Base-by-base conservation (phyloP, 176 grass and related monocot genomes). In the Miscanthus lutarioriparius region DNA sequence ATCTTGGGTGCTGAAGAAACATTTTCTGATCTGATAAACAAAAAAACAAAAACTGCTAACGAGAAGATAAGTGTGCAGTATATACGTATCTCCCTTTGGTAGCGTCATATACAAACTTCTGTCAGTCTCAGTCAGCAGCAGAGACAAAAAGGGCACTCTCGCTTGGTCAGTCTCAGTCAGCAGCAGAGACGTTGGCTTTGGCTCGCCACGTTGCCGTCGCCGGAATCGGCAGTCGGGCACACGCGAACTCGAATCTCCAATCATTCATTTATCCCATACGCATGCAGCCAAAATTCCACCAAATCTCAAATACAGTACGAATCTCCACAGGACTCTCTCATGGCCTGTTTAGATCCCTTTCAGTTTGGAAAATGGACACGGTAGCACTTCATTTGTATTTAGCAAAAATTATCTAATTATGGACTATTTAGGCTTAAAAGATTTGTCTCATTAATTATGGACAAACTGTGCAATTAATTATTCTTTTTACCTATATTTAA, bases 181-280 rank as follows among this genome's bases (percentile, higher is more conserved):
- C 25, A 48, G 72, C 26, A 2, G 1, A 30, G 38, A 13, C 77
- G 20, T 8, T 39, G 39, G 58, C 0, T 56, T 8, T 39, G 39
- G 58, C 0, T 56, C 75, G 74, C 36, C 48, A 70, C 83, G 83
- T 69, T 32, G 67, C 49, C 12, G 13, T 85, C 14, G 17, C 20
- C n/a, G n/a, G n/a, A 58, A 10, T 58, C 20, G 17, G 51, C 54
- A 23, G 54, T 3, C 7, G 56, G n/a, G 54, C 67, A 9, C 54
- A 73, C 54, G 69, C 68, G 7, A 35, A 35, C 35, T n/a, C 43
- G 85, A 80, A 67, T 74, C 85, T 66, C 85, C 82, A 73, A 73
- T 63, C 80, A 69, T 81, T 59, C 53, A 43, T 59, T 82, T 67
- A 59, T 59, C 48, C 20, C 13, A 36, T 61, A 2, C 4, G 22